Conservation (phyloP, 192 early-diverging fungal genomes). For the Thoreauomyces humboldtii region DNA sequence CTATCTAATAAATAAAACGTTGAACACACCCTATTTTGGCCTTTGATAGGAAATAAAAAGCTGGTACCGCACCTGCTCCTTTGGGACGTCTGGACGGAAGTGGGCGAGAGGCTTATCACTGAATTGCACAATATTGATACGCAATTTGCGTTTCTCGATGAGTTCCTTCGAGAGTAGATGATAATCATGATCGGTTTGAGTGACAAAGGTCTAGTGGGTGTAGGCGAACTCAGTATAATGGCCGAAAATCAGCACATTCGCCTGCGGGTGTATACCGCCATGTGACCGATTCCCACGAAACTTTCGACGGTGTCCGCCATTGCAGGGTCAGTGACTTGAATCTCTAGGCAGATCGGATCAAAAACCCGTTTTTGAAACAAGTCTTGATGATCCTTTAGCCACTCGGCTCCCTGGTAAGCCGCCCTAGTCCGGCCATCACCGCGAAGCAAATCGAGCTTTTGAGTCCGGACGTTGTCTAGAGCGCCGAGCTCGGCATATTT, state of each 20-base stretch:
- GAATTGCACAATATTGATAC: conserved; percentile 35
- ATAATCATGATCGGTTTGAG: conserved; percentile 79
- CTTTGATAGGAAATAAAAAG: too few relatives aligned
- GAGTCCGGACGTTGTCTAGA: conserved; percentile 42
- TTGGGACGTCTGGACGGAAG: background rate
- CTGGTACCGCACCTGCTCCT: conserved; percentile 19
- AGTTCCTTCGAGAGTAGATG: conserved; percentile 58
- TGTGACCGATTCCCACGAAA: conserved; percentile 30
- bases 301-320: conserved; percentile 71
- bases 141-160: conserved; percentile 58
- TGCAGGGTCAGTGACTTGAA: conserved; percentile 62
- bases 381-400: conserved; percentile 64
- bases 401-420: conserved; percentile 60
- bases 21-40: too few relatives aligned
- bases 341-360: conserved; percentile 69
- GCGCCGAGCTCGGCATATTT: conserved; percentile 27
- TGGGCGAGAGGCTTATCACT: conserved; percentile 1
- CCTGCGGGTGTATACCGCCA: conserved; percentile 48
- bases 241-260: background rate
- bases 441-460: conserved; percentile 58
- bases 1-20: conserved; percentile 43
- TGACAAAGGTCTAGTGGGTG: conserved; percentile 61
- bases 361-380: conserved; percentile 70
- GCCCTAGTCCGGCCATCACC: conserved; percentile 43
- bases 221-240: background rate